A percentile compares a stretch with the other conserved stretches of the same genome.
Evolutionary conservation across 768 basidiomycete species (phyloP).

Genomic region (Pleurotus platypus): DNA sequence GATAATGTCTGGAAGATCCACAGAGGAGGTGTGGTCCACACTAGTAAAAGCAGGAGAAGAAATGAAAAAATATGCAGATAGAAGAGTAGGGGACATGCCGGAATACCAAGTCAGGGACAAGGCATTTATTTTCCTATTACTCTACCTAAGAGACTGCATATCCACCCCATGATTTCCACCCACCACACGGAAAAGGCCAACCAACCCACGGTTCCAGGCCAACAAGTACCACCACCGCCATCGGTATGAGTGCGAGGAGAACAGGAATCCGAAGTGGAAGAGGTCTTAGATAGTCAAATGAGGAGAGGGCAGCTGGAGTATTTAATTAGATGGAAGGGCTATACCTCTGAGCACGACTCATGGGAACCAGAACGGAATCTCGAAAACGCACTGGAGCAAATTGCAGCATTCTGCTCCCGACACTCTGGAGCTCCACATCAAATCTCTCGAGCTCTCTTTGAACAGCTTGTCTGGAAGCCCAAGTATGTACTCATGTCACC

Average conservation of each 20-base stretch:
- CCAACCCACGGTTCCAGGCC: not conserved
- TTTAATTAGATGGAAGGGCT: not conserved
- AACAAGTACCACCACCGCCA: not conserved
- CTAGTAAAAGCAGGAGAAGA: no score
- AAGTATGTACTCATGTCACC: no score
- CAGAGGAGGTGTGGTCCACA: no score
- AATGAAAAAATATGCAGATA: no score
- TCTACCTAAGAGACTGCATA: no score
- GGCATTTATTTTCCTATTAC: no score
- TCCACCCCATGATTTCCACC: slow-evolving; percentile 16
- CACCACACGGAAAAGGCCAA: not conserved
- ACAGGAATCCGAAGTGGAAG: not conserved
- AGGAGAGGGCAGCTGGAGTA: not conserved
- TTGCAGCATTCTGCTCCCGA: not conserved
- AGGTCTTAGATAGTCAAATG: not conserved
- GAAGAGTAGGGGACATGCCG: no score
- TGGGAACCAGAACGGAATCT: not conserved
- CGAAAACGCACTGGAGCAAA: not conserved
- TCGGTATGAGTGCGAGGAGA: not conserved
- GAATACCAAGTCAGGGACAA: no score
- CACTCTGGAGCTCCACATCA: not conserved
- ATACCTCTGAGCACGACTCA: not conserved
- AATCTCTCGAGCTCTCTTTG: no score
- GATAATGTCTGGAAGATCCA: no score
- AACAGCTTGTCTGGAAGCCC: no score